phyloP scores from a whole-genome alignment of 1,284 basidiomycete species.

The Cystobasidium pallidum region DNA sequence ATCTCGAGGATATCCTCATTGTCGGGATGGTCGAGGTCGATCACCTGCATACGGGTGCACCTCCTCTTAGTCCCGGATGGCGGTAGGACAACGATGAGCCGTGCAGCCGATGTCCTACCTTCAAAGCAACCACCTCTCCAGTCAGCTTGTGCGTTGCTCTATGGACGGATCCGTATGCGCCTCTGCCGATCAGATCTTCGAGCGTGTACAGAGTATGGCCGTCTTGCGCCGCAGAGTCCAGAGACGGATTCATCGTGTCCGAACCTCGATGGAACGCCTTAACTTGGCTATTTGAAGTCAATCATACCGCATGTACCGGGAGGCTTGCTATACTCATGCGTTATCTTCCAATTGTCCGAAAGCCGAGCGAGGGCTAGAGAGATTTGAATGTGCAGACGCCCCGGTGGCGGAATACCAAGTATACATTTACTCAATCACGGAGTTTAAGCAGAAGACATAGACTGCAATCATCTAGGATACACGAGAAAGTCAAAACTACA shows the following conservation, averaged over 20 bases:
- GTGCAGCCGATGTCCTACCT: constrained; percentile 44
- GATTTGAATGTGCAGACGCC: too few species aligned
- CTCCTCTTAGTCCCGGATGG: too few species aligned
- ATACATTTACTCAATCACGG: too few species aligned
- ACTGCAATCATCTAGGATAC: too few species aligned
- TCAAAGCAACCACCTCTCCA: constrained; percentile 58
- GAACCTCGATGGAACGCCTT: not conserved
- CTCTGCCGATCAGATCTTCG: constrained; percentile 79
- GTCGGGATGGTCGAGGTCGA: constrained; percentile 88
- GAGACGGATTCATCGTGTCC: not conserved
- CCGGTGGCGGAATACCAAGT: too few species aligned
- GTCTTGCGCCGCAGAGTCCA: not conserved
- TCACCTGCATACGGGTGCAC: too few species aligned
- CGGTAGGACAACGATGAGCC: too few species aligned
- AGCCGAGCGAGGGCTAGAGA: too few species aligned
- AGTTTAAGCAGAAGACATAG: too few species aligned
- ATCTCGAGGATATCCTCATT: constrained; percentile 97
- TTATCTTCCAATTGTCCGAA: too few species aligned
- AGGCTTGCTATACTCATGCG: not conserved
- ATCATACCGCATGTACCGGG: not conserved
- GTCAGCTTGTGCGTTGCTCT: constrained; percentile 54
- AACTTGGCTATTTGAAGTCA: too few species aligned
- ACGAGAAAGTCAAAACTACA: not conserved
- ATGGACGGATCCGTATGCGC: constrained; percentile 74
- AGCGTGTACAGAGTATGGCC: constrained; percentile 33